These are phyloP conservation scores for Serendipita vermifera DNA, from an alignment of 768 basidiomycete genomes.

Conservation along the genomic window DNA sequence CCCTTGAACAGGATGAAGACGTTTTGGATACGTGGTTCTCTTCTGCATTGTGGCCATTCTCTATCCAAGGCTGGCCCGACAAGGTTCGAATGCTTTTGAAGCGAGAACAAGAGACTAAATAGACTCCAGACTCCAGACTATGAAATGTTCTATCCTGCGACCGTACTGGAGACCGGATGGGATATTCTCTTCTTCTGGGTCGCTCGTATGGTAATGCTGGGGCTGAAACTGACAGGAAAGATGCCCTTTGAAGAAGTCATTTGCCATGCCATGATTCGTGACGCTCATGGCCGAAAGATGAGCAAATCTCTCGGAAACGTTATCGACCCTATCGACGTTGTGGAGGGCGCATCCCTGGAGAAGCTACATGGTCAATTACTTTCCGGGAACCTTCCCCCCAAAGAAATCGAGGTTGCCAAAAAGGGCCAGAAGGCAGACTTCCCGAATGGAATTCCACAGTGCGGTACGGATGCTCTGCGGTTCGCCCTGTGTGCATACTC, in stretches of 20 bases:
- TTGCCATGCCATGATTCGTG: slow-evolving; percentile 98
- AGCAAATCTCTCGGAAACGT: slow-evolving; percentile 96
- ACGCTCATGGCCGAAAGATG: slow-evolving; percentile 98
- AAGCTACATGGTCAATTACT: slow-evolving; percentile 71
- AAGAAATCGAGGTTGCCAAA: slow-evolving; percentile 82
- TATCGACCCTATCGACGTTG: slow-evolving; percentile 91
- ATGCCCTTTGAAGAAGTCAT: slow-evolving; percentile 93
- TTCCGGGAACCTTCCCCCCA: slow-evolving; percentile 86
- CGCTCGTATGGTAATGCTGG: slow-evolving; percentile 93
- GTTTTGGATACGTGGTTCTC: slow-evolving; percentile 99
- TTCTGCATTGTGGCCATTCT: slow-evolving; percentile 93
- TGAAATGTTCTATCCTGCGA: slow-evolving; percentile 71
- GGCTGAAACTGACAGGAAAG: slow-evolving; percentile 72
- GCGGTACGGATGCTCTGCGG: slow-evolving; percentile 90
- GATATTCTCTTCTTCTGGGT: slow-evolving; percentile 99
- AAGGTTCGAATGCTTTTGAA: slow-evolving; percentile 34
- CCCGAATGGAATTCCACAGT: slow-evolving; percentile 97
- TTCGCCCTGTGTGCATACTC: slow-evolving; percentile 95
- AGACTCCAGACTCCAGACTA: slow-evolving; percentile 72
- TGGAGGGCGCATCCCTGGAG: slow-evolving; percentile 70
- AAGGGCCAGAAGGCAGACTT: slow-evolving; percentile 98
- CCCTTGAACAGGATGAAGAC: slow-evolving; percentile 85
- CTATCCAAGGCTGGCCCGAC: slow-evolving; percentile 96
- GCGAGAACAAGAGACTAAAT: not conserved
- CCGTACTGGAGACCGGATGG: slow-evolving; percentile 96